A percentile compares a stretch with the other conserved stretches of the same genome.
phyloP scores from a whole-genome alignment of 208 protist genomes.

The Trypanosoma rangeli region DNA sequence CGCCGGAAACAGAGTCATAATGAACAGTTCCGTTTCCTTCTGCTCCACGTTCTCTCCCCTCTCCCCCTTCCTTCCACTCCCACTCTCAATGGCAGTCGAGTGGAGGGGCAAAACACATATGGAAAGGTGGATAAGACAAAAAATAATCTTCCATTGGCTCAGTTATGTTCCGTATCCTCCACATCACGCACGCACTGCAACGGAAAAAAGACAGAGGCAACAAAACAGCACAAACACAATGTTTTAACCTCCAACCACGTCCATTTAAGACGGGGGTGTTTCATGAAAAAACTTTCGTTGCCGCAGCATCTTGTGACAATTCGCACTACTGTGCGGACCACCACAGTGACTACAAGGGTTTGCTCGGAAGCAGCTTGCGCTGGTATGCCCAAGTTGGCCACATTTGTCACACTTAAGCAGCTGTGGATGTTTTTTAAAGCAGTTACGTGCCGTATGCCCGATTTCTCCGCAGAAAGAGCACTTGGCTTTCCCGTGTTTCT shows the following conservation, averaged over 20 bases:
- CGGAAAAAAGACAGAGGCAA: too few relatives aligned
- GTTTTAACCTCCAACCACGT: background rate
- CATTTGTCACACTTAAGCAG: constrained; percentile 85
- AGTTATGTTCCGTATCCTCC: background rate
- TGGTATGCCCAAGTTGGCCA: constrained; percentile 82
- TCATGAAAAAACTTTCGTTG: constrained; percentile 36
- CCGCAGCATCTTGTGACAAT: constrained; percentile 62
- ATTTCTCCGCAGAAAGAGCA: constrained; percentile 45
- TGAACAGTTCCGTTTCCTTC: too few relatives aligned
- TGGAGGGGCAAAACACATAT: too few relatives aligned
- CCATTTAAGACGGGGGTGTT: background rate
- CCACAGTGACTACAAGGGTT: constrained; percentile 91
- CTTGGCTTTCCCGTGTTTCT: constrained; percentile 40
- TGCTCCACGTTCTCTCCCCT: too few relatives aligned
- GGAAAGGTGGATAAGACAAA: too few relatives aligned
- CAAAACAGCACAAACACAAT: too few relatives aligned
- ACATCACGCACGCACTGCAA: too few relatives aligned
- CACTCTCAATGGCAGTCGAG: too few relatives aligned
- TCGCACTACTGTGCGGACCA: constrained; percentile 79
- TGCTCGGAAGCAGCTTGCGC: constrained; percentile 66
- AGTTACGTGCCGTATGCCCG: constrained; percentile 53
- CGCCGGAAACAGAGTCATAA: background rate
- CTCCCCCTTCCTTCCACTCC: too few relatives aligned
- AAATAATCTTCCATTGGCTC: too few relatives aligned
- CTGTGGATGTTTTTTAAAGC: constrained; percentile 61